These are phyloP conservation scores for Grosmannia penicillata DNA, from an alignment of 2,329 filamentous ascomycete species.

Conservation along the genomic window DNA sequence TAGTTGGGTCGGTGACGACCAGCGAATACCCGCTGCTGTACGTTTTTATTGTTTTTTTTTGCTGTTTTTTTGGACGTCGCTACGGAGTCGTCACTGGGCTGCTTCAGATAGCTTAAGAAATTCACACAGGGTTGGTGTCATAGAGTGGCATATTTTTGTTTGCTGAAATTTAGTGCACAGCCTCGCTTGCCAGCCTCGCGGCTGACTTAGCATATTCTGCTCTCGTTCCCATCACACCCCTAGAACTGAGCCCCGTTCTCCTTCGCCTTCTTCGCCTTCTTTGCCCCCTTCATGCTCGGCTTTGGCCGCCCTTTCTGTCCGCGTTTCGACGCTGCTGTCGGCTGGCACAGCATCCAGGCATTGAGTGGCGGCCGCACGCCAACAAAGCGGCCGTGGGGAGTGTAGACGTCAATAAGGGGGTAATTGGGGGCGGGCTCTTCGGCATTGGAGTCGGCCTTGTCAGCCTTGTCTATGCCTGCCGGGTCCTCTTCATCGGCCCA, in stretches of 20 bases:
- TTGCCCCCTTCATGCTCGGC: conserved; percentile 12
- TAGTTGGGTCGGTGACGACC: no score
- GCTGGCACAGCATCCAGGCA: conserved; percentile 51
- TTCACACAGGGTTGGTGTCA: no score
- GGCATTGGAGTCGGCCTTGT: conserved; percentile 15
- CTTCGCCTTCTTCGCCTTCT: conserved; percentile 10
- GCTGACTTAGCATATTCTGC: neutral
- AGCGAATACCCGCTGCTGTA: no score
- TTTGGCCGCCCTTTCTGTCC: conserved; percentile 6
- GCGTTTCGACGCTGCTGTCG: no score
- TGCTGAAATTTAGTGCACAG: no score
- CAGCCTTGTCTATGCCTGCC: conserved; percentile 9
- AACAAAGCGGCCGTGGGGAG: conserved; percentile 70
- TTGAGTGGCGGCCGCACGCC: conserved; percentile 53
- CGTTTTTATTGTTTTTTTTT: no score
- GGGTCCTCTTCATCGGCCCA: conserved; percentile 3
- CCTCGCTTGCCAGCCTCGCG: neutral
- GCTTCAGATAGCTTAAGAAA: no score
- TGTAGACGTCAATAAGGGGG: conserved; percentile 73
- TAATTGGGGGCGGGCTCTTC: conserved; percentile 25
- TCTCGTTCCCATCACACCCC: neutral
- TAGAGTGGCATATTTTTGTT: no score
- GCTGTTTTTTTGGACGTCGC: no score
- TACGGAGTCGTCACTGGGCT: no score
- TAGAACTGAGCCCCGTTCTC: neutral